phyloP scores from a whole-genome alignment of 2,329 filamentous ascomycete species.

The Peltaster fructicola region DNA sequence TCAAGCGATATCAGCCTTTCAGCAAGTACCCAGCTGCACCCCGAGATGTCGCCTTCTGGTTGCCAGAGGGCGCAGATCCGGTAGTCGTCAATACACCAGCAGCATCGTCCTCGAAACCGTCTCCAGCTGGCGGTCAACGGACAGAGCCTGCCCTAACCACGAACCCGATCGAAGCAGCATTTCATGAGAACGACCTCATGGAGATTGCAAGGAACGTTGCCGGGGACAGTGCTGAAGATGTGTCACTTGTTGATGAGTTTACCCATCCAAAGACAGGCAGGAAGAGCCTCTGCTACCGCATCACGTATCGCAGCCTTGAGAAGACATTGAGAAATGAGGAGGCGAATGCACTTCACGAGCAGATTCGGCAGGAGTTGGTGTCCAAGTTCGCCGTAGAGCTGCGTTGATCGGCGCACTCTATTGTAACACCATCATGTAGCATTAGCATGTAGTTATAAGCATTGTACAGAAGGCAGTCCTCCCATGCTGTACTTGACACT shows the following conservation, averaged over 20 bases:
- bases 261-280: constrained; percentile 69
- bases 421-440: no score
- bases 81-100: constrained; percentile 16
- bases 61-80: constrained; percentile 24
- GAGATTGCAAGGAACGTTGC: constrained; percentile 73
- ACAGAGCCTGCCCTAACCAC: constrained; percentile 17
- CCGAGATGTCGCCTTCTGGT: constrained; percentile 92
- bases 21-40: constrained; percentile 80
- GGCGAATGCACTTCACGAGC: constrained; percentile 56
- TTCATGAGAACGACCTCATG: constrained; percentile 97
- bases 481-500: no score
- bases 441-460: no score
- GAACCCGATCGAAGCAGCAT: constrained; percentile 24
- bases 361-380: constrained; percentile 48
- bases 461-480: no score
- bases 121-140: constrained; percentile 18
- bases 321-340: constrained; percentile 73
- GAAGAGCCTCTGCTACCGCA: constrained; percentile 75
- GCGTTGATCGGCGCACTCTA: no score
- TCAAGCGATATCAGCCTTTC: constrained; percentile 62
- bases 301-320: constrained; percentile 87
- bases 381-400: constrained; percentile 62
- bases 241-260: constrained; percentile 70
- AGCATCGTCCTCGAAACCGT: constrained; percentile 16
- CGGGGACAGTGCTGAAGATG: constrained; percentile 76